Percentiles rank a stretch among this genome's conserved stretches.
Evolutionary conservation across 257 asterid genomes (phyloP).

Genomic region (Fraxinus anomala): DNA sequence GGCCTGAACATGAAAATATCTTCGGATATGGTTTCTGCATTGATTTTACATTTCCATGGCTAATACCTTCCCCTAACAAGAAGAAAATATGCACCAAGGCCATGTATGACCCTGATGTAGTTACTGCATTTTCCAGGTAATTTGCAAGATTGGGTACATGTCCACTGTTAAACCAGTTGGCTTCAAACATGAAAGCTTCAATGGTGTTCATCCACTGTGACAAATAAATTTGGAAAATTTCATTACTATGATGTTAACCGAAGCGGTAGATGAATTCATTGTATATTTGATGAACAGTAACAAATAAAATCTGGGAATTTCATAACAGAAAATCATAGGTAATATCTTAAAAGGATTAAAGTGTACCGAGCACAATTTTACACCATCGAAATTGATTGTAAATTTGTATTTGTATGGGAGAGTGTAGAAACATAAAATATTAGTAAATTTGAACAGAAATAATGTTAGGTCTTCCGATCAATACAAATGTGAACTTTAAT

Average conservation of each 20-base stretch:
- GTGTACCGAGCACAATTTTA: too few species aligned
- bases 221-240: background rate
- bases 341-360: too few species aligned
- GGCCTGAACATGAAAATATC: conserved; percentile 27
- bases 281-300: too few species aligned
- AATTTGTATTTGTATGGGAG: too few species aligned
- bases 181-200: conserved; percentile 33
- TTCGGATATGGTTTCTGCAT: conserved; percentile 28
- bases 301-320: too few species aligned
- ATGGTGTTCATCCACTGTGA: conserved; percentile 24
- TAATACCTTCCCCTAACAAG: conserved; percentile 26
- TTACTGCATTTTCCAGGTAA: conserved; percentile 25
- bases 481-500: too few species aligned
- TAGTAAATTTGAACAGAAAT: too few species aligned
- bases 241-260: background rate
- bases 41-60: conserved; percentile 14
- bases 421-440: too few species aligned
- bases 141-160: conserved; percentile 18
- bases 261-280: too few species aligned
- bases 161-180: conserved; percentile 27
- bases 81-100: conserved; percentile 35
- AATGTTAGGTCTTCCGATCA: too few species aligned
- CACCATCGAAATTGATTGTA: too few species aligned
- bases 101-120: conserved; percentile 33
- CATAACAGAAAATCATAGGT: too few species aligned